Evolutionary conservation across 495 filamentous ascomycete genomes (phyloP), one percentile per base, ranked within the genome.

Genomic region (Immersiella caudata): DNA sequence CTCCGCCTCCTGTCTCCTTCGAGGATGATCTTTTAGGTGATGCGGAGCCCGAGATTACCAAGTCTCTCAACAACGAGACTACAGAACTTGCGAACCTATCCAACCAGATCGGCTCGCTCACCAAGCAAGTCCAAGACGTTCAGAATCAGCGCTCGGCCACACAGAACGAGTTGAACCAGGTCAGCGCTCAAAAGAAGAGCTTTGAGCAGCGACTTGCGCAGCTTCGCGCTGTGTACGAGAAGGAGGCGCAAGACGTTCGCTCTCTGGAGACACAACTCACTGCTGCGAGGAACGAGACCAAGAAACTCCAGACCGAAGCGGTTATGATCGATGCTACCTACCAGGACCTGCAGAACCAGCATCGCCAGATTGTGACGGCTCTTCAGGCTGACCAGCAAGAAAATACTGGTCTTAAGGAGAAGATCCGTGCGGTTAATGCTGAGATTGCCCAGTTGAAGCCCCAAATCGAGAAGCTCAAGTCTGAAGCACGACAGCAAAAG

Each of bases 41-140:
- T 68, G 90, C 90, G 64, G 95, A 98, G 66, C 92, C 92, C 3
- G 94, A 97, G 75, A 86, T 93, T 58, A 93, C 87, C 74, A 96
- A 91, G 75, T 94, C 90, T 73, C 79, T 98, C 56, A 94, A 88
- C 0, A 88, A 87, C 66, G 95, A 99, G 76, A 95, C 93, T 5
- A 89, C 90, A 1, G 95, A 99, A 73, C 83, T 98, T n/a, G 95
- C 93, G 29, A 99, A 99, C 73, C 79, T 99, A 63, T 97, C 93
- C 6, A 98, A 97, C 76, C 94, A 98, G 76, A 91, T 99, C 65
- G 89, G 93, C 6, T 92, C 89, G 7, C 79, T 99, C 64, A 88
- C 93, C 1, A 95, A 91, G 76, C 93, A 99, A 81, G 97, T 97
- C 86, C 91, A 95, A 75, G 92, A 92, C 66, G 89, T 97, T 5